Evolutionary conservation across 805 yeast genomes (phyloP), one percentile per base, ranked within the genome.

Genomic region (Jamesozyma lodderae): DNA sequence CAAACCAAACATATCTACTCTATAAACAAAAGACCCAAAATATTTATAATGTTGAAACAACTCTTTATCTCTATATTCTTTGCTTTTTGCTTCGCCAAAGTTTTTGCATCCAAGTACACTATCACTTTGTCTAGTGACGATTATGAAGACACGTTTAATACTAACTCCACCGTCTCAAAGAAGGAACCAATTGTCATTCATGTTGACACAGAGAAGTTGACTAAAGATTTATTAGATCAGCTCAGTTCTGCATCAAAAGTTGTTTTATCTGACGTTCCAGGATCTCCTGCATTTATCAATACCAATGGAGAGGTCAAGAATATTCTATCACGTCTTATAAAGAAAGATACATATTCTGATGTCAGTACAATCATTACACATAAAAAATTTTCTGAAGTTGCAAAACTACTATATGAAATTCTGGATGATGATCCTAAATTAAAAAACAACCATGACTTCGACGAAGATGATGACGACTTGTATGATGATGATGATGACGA

Each of bases 201-300:
- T 30, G 16, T 48, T 3, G 48, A 45, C 22, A 36, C 41, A 22
- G 37, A 42, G 6, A 24, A 33, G n/a, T 22, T 42, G 17, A 38
- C 52, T 3, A 42, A 47, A 18, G 50, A 48, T 17, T 27, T 39
- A 13, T 20, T 47, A n/a, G 37, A 45, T 19, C 33, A 43, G 20
- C 37, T 50, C 18, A 30, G 39, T 21, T 33, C 27, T 2, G 38
- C 45, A 7, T 41, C 49, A 1, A 46, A 46, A 37, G 41, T 51
- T 29, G 36, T 46, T 11, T 40, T 48, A 31, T 45, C 46, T 22
- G 45, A 47, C 33, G 22, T 46, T 13, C 55, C 51, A 4, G 53
- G 41, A 8, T 23, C 38, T 18, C 53, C 53, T 4, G 40, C 38
- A 31, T 47, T 47, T 36, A 33, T 49, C n/a, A 51, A 41, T 19